A percentile compares a stretch with the other conserved stretches of the same genome.
These are phyloP conservation scores for Naegleria fowleri DNA, from an alignment of 208 protist species.

Conservation along the genomic window DNA sequence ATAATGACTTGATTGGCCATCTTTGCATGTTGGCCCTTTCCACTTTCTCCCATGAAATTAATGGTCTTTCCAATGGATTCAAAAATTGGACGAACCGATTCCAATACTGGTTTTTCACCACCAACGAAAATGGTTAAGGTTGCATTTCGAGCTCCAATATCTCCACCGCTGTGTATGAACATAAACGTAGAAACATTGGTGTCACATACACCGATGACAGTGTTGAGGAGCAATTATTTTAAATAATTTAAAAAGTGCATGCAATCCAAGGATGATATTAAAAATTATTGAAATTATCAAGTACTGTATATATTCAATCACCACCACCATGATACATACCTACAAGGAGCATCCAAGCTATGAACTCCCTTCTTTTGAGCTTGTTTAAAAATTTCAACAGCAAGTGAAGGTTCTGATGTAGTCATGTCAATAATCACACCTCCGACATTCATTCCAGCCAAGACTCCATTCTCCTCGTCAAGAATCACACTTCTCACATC, in stretches of 20 bases:
- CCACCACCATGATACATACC: no score
- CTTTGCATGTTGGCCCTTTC: constrained; percentile 88
- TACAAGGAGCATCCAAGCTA: constrained; percentile 83
- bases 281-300: no score
- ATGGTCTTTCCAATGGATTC: constrained; percentile 68
- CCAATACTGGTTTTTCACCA: constrained; percentile 67
- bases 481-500: constrained; percentile 67
- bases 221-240: no score
- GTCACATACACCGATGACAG: constrained; percentile 3
- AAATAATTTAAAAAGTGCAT: no score
- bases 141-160: constrained; percentile 81
- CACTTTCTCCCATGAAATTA: constrained; percentile 70
- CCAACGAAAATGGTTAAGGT: constrained; percentile 89
- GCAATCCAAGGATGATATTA: no score
- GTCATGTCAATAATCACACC: constrained; percentile 85
- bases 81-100: constrained; percentile 63
- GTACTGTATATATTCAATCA: no score
- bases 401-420: constrained; percentile 83
- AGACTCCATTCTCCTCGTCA: constrained; percentile 63
- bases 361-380: constrained; percentile 62
- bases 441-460: constrained; percentile 60
- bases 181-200: constrained; percentile 10
- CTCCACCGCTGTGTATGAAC: constrained; percentile 61
- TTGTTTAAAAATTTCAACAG: constrained; percentile 66
- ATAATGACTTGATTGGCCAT: constrained; percentile 91